A percentile compares a stretch with the other conserved stretches of the same genome.
Conservation (phyloP, 257 asterid species). For the Craterostigma plantagineum region DNA sequence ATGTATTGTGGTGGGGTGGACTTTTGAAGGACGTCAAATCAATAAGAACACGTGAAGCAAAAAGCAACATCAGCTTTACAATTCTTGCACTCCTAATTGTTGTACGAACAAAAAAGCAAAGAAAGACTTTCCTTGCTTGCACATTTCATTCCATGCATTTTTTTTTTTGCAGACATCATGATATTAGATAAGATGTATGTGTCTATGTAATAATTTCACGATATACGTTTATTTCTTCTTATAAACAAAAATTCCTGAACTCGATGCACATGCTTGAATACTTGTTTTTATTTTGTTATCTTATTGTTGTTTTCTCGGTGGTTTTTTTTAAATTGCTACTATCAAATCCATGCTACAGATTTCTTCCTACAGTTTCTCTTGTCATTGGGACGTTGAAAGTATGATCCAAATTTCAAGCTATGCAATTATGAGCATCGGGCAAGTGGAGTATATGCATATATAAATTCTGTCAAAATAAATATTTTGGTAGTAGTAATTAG, state of each 20-base stretch:
- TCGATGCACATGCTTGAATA: too few species aligned
- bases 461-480: too few species aligned
- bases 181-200: background rate
- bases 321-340: constrained; percentile 14
- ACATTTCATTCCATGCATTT: too few species aligned
- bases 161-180: too few species aligned
- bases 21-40: constrained; percentile 18
- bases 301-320: constrained; percentile 15
- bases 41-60: constrained; percentile 21
- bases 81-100: constrained; percentile 28
- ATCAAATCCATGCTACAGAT: constrained; percentile 20
- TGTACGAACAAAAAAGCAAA: constrained; percentile 16
- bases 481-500: too few species aligned
- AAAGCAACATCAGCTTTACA: constrained; percentile 23
- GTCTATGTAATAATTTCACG: background rate
- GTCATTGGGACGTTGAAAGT: background rate
- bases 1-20: background rate
- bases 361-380: constrained; percentile 6
- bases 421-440: too few species aligned
- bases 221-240: too few species aligned
- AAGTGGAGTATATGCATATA: too few species aligned
- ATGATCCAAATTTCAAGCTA: too few species aligned
- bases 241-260: too few species aligned
- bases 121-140: constrained; percentile 4
- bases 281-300: background rate